These are phyloP conservation scores for Phytophthora quininea DNA, from an alignment of 352 stramenopile species.

Conservation along the genomic window DNA sequence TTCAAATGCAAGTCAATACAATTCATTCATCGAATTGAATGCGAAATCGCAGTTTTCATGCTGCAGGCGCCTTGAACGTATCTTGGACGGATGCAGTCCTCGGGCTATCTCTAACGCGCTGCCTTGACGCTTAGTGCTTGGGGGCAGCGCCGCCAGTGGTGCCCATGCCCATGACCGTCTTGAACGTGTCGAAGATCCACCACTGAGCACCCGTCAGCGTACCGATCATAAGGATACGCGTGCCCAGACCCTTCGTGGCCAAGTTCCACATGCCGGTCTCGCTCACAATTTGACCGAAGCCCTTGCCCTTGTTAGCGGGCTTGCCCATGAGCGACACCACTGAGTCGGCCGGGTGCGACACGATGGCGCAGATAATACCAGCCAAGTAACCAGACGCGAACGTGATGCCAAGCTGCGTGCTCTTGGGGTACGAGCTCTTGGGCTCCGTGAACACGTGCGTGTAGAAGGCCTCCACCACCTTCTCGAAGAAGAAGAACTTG, in stretches of 20 bases:
- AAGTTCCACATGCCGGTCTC: slow-evolving; percentile 69
- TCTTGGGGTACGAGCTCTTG: slow-evolving; percentile 87
- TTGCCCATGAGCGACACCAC: slow-evolving; percentile 96
- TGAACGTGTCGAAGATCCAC: slow-evolving; percentile 95
- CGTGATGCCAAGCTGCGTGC: slow-evolving; percentile 93
- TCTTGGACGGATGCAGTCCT: too few species aligned
- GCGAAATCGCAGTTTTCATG: too few species aligned
- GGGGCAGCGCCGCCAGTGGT: slow-evolving; percentile 68
- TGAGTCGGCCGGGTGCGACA: slow-evolving; percentile 98
- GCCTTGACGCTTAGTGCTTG: slow-evolving; percentile 40
- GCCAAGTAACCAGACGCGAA: slow-evolving; percentile 97
- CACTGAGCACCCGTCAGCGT: slow-evolving; percentile 94
- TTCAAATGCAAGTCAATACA: too few species aligned
- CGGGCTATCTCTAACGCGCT: slow-evolving; percentile 10
- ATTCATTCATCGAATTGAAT: too few species aligned
- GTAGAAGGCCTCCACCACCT: slow-evolving; percentile 83
- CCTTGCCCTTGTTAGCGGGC: slow-evolving; percentile 82
- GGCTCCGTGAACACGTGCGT: slow-evolving; percentile 86
- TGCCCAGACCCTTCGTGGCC: slow-evolving; percentile 85
- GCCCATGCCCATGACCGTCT: slow-evolving; percentile 88
- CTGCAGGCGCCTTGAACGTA: too few species aligned
- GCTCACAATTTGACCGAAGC: slow-evolving; percentile 75
- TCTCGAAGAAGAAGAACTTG: slow-evolving; percentile 97
- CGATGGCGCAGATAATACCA: slow-evolving; percentile 97
- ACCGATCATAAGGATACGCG: slow-evolving; percentile 94